A percentile compares a stretch with the other conserved stretches of the same genome.
These are phyloP conservation scores for Vigna hirtella DNA, from an alignment of 306 rosid species.

Conservation along the genomic window DNA sequence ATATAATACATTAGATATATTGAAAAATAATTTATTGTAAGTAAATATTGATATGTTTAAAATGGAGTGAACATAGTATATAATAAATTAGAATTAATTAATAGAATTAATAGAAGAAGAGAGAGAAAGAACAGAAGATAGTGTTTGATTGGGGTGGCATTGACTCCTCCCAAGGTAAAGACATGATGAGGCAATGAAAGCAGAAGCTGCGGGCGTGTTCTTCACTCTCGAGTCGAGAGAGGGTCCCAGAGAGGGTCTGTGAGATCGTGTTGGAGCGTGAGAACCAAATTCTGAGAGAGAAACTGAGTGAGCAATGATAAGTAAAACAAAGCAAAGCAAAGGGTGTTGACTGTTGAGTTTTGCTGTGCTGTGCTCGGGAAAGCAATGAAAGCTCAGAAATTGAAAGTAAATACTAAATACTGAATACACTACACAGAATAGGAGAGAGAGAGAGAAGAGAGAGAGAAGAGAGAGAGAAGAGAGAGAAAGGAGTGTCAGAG, in stretches of 20 bases:
- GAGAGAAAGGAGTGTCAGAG: constrained; percentile 54
- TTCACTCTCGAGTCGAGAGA: not conserved
- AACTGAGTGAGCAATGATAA: not conserved
- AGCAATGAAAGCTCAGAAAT: not conserved
- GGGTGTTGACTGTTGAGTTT: constrained; percentile 17
- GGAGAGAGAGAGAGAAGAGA: too few relatives aligned
- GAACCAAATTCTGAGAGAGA: not conserved
- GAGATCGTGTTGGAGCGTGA: constrained; percentile 48
- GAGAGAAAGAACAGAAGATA: not conserved
- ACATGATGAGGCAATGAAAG: not conserved
- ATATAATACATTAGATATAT: too few relatives aligned
- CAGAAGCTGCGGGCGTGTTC: not conserved
- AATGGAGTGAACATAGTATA: too few relatives aligned
- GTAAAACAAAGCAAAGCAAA: not conserved
- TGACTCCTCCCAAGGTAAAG: not conserved
- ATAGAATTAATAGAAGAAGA: not conserved
- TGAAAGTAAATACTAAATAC: not conserved
- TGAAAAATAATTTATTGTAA: too few relatives aligned
- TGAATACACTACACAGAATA: too few relatives aligned
- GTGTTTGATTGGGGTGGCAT: constrained; percentile 18
- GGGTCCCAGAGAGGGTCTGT: not conserved
- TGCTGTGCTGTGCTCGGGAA: constrained; percentile 20
- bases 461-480: too few relatives aligned
- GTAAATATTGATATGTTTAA: too few relatives aligned
- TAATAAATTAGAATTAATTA: too few relatives aligned